Percentiles rank a stretch among this genome's conserved stretches.
These are phyloP conservation scores for Nymphaea colorata DNA, from an alignment of 164 flowering plant species.

Conservation along the genomic window DNA sequence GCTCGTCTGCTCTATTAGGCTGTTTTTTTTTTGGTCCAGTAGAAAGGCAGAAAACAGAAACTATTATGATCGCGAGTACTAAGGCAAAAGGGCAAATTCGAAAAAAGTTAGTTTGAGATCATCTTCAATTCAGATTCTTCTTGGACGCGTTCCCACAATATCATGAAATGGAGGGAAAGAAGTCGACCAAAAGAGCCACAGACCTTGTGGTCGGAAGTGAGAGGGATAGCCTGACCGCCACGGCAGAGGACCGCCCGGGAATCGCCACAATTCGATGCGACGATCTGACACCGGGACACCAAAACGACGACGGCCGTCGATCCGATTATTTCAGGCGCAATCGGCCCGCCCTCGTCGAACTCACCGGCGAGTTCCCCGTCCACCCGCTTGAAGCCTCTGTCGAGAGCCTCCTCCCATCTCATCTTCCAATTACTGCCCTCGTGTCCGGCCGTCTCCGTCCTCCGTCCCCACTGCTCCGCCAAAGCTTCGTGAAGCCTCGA, in stretches of 20 bases:
- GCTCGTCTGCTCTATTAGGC: slow-evolving; percentile 73
- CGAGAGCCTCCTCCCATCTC: slow-evolving; percentile 20
- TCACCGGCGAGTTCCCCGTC: slow-evolving; percentile 34
- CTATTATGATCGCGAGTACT: not conserved
- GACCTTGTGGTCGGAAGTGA: slow-evolving; percentile 82
- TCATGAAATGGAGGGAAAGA: not conserved
- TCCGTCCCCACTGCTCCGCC: slow-evolving; percentile 18
- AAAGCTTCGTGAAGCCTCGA: slow-evolving; percentile 41
- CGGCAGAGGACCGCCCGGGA: slow-evolving; percentile 65
- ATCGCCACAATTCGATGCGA: slow-evolving; percentile 85
- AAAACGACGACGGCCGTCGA: slow-evolving; percentile 78
- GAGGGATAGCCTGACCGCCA: slow-evolving; percentile 39
- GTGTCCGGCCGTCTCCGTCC: slow-evolving; percentile 6
- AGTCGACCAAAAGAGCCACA: not conserved
- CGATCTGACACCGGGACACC: slow-evolving; percentile 38
- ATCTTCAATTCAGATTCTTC: not conserved
- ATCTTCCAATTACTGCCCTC: slow-evolving; percentile 23
- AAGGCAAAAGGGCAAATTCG: not conserved
- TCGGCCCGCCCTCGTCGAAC: not conserved
- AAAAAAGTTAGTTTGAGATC: not conserved
- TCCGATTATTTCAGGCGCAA: slow-evolving; percentile 21
- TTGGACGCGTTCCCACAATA: not conserved
- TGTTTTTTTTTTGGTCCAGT: slow-evolving; percentile 8
- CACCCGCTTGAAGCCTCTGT: slow-evolving; percentile 43
- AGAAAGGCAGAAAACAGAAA: slow-evolving; percentile 14